Conservation (phyloP, 2,329 filamentous ascomycete genomes). For the Botrytis elliptica region DNA sequence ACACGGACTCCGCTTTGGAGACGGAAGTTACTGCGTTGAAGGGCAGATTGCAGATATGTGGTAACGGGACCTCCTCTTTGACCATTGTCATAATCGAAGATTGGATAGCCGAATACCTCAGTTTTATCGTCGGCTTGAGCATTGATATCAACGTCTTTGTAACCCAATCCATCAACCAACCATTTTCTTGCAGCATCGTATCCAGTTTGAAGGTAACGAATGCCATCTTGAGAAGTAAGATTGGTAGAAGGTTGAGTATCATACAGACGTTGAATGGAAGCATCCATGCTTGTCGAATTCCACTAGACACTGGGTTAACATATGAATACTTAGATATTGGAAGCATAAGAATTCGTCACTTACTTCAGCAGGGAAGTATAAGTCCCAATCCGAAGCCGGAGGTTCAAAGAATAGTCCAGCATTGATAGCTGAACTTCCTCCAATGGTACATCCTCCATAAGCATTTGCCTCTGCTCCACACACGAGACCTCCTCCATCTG, state of each 20-base stretch:
- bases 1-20: constrained; percentile 47
- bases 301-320: constrained; percentile 37
- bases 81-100: constrained; percentile 49
- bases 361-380: constrained; percentile 46
- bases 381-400: constrained; percentile 52
- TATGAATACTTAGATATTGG: not conserved
- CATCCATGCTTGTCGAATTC: constrained; percentile 50
- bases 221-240: constrained; percentile 46
- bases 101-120: constrained; percentile 49
- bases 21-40: constrained; percentile 45
- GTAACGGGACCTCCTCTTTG: constrained; percentile 50
- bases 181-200: constrained; percentile 49
- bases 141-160: constrained; percentile 49
- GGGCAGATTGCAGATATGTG: constrained; percentile 51
- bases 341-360: not conserved
- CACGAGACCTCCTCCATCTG: constrained; percentile 42
- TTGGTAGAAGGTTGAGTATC: constrained; percentile 46
- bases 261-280: constrained; percentile 48
- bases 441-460: constrained; percentile 51
- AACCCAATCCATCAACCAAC: constrained; percentile 51
- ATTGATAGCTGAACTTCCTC: constrained; percentile 54
- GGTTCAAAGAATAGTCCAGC: constrained; percentile 54
- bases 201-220: constrained; percentile 49
- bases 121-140: constrained; percentile 47
- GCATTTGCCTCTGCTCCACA: constrained; percentile 46